phyloP scores from a whole-genome alignment of 306 rosid genomes.

The Cicer pinnatifidum region DNA sequence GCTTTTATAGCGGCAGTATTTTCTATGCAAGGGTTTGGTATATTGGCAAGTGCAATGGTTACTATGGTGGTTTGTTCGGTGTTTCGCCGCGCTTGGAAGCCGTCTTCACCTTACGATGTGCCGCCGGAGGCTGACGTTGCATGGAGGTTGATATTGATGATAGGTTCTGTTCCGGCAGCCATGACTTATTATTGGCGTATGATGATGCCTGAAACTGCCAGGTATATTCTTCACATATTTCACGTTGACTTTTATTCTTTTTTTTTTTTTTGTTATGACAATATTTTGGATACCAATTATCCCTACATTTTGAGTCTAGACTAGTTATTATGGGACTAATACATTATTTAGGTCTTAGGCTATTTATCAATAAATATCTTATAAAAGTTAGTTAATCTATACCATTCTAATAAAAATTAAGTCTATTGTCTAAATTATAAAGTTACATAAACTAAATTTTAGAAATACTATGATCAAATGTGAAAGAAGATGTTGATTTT shows the following conservation, averaged over 20 bases:
- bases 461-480: no score
- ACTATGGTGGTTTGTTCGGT: conserved; percentile 59
- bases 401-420: no score
- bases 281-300: no score
- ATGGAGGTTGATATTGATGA: conserved; percentile 77
- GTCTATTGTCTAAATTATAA: no score
- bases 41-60: conserved; percentile 63
- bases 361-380: no score
- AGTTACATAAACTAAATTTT: no score
- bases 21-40: conserved; percentile 87
- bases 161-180: conserved; percentile 77
- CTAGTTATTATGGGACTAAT: no score
- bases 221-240: conserved; percentile 47
- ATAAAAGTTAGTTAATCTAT: no score
- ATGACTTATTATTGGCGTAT: conserved; percentile 86
- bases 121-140: conserved; percentile 64
- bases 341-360: no score
- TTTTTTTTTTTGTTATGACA: not conserved
- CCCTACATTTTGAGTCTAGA: no score
- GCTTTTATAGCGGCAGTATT: conserved; percentile 85
- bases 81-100: conserved; percentile 41
- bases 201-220: conserved; percentile 93
- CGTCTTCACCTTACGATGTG: not conserved
- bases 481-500: no score
- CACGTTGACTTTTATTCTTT: not conserved